Base-by-base conservation (phyloP, 2,329 filamentous ascomycete genomes). In the Metarhizium sp. region DNA sequence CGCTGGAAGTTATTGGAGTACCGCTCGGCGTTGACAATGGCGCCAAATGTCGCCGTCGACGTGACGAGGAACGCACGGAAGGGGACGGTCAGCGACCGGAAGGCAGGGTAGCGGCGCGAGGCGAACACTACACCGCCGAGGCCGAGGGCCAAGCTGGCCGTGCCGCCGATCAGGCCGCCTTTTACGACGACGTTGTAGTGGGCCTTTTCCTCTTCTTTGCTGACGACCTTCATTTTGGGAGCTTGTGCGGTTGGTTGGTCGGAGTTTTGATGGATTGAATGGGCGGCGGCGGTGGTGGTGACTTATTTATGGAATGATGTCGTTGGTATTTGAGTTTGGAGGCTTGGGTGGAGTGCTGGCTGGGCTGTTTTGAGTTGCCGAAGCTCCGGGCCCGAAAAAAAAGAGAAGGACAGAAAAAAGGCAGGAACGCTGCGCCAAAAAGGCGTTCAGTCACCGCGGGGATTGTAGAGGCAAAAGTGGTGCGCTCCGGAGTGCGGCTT, bases 31-130 rank as follows among this genome's bases (percentile, higher is more conserved):
- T 85, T 79, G 68, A 96, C 84, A 72, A 99, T 96, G 76, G 90
- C 86, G 60, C 84, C 79, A 68, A 96, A 96, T 4, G 94, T 96
- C 50, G 82, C 85, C 11, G 84, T 71, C 8, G 90, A 95, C 48
- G 88, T 87, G 61, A 94, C 81, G 59, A 97, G 83, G 81, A 97
- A 99, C 54, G 90, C 79, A 63, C 90, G 89, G 80, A 99, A 91
- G 18, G 91, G 94, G 0, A 96, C 68, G 0, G 92, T 96, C 59
- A 99, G 85, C 61, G 78, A 74, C 62, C 89, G 85, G 78, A 97
- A 89, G 64, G 84, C 84, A 51, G 84, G 78, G 71, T 87, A 96
- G 66, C 91, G 86, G 59, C 77, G 77, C 53, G 81, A 81, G 20
- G 87, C 90, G 51, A 74, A 71, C n/a, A 81, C 59, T 29, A 95